Evolutionary conservation across 2,329 filamentous ascomycete genomes (phyloP), one percentile per base, ranked within the genome.

Genomic region (Apiospora aurea): DNA sequence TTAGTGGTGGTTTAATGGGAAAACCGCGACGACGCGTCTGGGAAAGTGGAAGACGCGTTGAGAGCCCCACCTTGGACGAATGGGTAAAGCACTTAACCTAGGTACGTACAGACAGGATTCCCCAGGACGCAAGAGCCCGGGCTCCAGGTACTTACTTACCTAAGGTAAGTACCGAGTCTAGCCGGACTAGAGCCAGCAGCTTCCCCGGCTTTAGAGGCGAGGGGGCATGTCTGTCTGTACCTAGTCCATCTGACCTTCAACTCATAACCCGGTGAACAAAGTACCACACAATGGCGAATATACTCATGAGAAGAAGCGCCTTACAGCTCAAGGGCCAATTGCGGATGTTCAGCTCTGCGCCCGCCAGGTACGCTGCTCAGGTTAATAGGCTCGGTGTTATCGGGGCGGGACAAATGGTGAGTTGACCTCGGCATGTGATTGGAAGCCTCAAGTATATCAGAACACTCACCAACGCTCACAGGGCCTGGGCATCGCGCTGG

Each of bases 401-500:
- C 79, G 96, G 96, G 76, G 95, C 96, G 70, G 96, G 96, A 41
- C 96, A 98, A 82, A 98, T 98, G 95, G 95, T 97, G 83, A 79
- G 87, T 71, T 64, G 38, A 47, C 61, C 47, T 77, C 78, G 72
- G 75, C 83, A 85, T 83, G 82, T 82, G 80, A 84, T 75, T 67
- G 70, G 57, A 14, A 34, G 4, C 51, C 47, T 51, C 70, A 66
- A 67, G 71, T 75, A 70, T 73, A 49, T 70, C 44, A 73, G 71
- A 76, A 77, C 53, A 80, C 80, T 80, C 72, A 76, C 71, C 73
- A 44, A 24, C 3, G 44, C 67, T 69, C 44, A 47, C 77, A 98
- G 96, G 96, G 96, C 73, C 86, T 99, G 64, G 96, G 96, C 73
- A 99, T 99, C 81, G 96, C 96, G 69, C 90, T 99, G 21, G 96